Base-by-base conservation (phyloP, 805 yeast genomes). In the Dipodascopsis tothii region DNA sequence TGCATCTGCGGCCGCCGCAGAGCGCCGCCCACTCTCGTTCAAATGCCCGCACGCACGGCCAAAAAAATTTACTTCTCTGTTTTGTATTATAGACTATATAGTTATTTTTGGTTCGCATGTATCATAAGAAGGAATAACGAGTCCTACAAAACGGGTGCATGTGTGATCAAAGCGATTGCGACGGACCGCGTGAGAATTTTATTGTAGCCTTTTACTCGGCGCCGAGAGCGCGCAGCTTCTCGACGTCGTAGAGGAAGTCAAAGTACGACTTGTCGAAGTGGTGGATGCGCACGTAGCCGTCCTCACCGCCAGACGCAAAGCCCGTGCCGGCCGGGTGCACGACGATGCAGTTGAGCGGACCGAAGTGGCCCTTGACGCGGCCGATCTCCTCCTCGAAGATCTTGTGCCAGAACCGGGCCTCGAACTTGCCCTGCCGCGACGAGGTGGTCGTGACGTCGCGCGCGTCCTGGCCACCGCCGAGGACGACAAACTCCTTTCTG, bases 391-490 rank as follows among this genome's bases (percentile, higher is more conserved):
- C 97, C 65, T 81, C 82, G 65, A 88, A 92, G 40, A 92, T 77
- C 70, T 90, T 92, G 69, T 92, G 97, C 69, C 80, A 86, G 65
- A 92, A 84, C 69, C 95, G 78, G 30, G 96, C 92, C 71, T 92
- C 97, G 65, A 92, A 92, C 62, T 85, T 85, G 71, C 98, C 98
- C 66, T 90, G 95, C 39, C 81, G 73, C 44, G 87, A 79, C 35
- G 92, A 77, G 21, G 97, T 87, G n/a, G 97, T 92, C 35, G 99
- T 92, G 61, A 92, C 99, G 65, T 88, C 94, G 67, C 87, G 80
- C 33, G 98, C 97, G 59, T 87, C 97, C 72, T 92, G 97, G 79
- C 99, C 99, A 70, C 99, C 99, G 42, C 97, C 98, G 50, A 92
- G 73, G 39, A 92, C 81, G 50, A 92, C 83, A 62, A 81, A 90